A percentile compares a stretch with the other conserved stretches of the same genome.
phyloP scores from a whole-genome alignment of 805 yeast genomes.

The Kazachstania bromeliacearum region DNA sequence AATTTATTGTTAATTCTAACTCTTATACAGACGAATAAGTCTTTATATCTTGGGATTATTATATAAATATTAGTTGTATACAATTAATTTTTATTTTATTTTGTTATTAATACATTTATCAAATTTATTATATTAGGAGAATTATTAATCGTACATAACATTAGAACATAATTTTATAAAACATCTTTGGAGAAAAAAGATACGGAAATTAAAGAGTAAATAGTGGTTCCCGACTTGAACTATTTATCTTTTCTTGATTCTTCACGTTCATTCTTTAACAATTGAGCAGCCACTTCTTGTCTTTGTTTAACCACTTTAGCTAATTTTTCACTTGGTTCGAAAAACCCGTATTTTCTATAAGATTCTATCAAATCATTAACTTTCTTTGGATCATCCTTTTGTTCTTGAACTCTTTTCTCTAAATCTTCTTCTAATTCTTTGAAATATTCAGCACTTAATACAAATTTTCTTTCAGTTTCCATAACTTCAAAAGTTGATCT shows the following conservation, averaged over 20 bases:
- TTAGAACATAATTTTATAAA: no score
- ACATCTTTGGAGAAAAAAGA: no score
- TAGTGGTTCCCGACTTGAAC: no score
- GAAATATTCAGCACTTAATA: constrained; percentile 45
- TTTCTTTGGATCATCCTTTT: constrained; percentile 28
- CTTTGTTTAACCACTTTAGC: constrained; percentile 16
- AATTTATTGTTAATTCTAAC: constrained; percentile 33
- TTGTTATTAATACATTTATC: no score
- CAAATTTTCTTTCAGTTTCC: constrained; percentile 37
- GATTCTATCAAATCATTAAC: constrained; percentile 38
- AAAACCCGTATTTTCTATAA: constrained; percentile 58
- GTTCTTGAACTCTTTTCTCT: constrained; percentile 31
- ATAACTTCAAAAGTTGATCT: constrained; percentile 30
- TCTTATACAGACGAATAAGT: constrained; percentile 16
- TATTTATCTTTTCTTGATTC: no score
- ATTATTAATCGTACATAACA: no score
- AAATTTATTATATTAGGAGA: no score
- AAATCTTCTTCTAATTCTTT: constrained; percentile 39
- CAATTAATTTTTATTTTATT: no score
- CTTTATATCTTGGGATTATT: no score
- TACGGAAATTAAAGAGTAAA: no score
- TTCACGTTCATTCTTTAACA: no score
- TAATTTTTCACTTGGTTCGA: constrained; percentile 33
- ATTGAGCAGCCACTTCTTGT: constrained; percentile 11
- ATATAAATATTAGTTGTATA: no score